A percentile compares a stretch with the other conserved stretches of the same genome.
Conservation (phyloP, 805 yeast genomes). For the Debaryomyces hansenii region DNA sequence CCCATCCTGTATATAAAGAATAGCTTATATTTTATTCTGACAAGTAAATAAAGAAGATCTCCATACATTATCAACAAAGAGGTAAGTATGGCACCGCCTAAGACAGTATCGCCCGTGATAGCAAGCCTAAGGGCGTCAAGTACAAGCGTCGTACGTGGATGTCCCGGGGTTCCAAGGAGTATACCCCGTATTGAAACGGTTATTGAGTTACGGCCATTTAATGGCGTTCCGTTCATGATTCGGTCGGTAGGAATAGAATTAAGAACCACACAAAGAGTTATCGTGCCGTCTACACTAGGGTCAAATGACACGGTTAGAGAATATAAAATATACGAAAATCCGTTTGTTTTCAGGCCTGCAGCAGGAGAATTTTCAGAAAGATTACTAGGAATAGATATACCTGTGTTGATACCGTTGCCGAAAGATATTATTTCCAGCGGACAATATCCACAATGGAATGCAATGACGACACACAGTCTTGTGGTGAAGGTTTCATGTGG, state of each 20-base stretch:
- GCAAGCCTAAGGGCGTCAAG: constrained; percentile 50
- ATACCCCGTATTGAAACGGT: constrained; percentile 60
- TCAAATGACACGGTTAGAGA: constrained; percentile 33
- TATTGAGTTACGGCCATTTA: constrained; percentile 52
- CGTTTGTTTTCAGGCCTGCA: constrained; percentile 37
- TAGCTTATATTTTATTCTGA: background rate
- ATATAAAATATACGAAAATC: constrained; percentile 34
- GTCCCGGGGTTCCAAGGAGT: constrained; percentile 67
- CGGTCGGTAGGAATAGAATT: constrained; percentile 50
- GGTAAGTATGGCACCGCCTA: constrained; percentile 9
- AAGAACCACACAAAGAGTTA: constrained; percentile 50
- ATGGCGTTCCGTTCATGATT: constrained; percentile 47
- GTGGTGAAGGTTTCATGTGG: constrained; percentile 40
- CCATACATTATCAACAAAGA: background rate
- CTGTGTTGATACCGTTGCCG: constrained; percentile 56
- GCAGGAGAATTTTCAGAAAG: constrained; percentile 39
- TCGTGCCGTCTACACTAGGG: constrained; percentile 39
- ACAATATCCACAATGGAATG: constrained; percentile 45
- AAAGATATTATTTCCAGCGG: constrained; percentile 56
- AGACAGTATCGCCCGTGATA: constrained; percentile 25
- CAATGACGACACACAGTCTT: constrained; percentile 47
- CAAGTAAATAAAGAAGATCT: constrained; percentile 1
- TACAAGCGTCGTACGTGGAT: constrained; percentile 56
- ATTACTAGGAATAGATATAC: constrained; percentile 57
- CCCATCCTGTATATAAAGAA: constrained; percentile 3